Conservation (phyloP, 2,329 filamentous ascomycete genomes). For the Fusarium euwallaceae region DNA sequence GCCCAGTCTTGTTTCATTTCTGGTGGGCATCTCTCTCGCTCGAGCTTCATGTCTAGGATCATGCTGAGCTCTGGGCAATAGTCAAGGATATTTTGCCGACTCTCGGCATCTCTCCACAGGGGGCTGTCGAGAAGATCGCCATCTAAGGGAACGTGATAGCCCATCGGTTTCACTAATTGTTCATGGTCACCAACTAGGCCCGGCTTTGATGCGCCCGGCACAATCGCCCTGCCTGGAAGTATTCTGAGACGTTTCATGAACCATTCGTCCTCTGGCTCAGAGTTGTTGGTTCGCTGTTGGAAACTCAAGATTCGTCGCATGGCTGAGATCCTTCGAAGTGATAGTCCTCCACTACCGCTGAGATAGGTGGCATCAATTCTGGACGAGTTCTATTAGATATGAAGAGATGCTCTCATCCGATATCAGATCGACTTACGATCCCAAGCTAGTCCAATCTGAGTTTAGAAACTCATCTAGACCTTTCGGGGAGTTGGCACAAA, state of each 20-base stretch:
- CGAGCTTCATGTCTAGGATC: background rate
- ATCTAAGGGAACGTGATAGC: conserved; percentile 18
- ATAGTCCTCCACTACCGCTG: conserved; percentile 67
- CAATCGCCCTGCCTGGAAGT: background rate
- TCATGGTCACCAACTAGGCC: background rate
- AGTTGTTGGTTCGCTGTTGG: conserved; percentile 48
- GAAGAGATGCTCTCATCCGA: background rate
- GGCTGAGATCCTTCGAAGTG: conserved; percentile 65
- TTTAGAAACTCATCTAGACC: conserved; percentile 56
- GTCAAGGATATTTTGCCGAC: background rate
- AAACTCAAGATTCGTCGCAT: conserved; percentile 62
- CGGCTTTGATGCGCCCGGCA: background rate
- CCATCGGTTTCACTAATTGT: conserved; percentile 7
- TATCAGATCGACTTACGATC: background rate
- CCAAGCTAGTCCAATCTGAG: background rate
- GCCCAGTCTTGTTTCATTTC: background rate
- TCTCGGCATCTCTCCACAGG: background rate
- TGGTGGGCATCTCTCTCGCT: background rate
- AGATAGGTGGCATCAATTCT: conserved; percentile 55
- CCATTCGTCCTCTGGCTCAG: background rate
- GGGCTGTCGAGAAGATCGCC: conserved; percentile 5
- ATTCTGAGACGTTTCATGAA: conserved; percentile 6
- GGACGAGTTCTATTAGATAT: background rate
- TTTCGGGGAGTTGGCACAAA: conserved; percentile 66
- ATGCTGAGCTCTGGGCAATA: conserved; percentile 3